Evolutionary conservation across 1,284 basidiomycete genomes (phyloP), one percentile per base, ranked within the genome.

Genomic region (Naganishia cerealis): DNA sequence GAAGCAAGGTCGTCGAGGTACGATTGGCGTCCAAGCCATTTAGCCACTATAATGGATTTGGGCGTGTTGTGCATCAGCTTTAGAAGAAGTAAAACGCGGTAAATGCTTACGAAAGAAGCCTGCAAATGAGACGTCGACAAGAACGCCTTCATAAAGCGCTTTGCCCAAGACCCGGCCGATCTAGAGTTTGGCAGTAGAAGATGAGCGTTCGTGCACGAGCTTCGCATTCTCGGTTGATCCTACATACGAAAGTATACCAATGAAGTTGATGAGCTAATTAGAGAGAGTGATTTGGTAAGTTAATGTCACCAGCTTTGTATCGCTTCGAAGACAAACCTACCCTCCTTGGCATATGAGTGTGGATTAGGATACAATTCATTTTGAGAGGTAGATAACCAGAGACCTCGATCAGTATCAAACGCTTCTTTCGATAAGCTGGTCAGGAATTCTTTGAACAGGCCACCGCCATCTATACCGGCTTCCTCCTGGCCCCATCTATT

Each of bases 371-470:
- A 99, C 59, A 99, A 83, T 80, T 97, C 92, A 69, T 96, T 92
- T 76, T 92, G 87, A 77, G 88, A 86, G 63, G 90, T 99, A 36
- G 87, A 87, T 52, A 94, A 82, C 95, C 95, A 99, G 15, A 99
- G 82, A 1, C 96, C 96, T 18, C 93, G 87, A 75, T 98, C 88
- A 0, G 90, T 90, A 75, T 99, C 93, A 72, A 99, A 98, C 0
- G 91, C 94, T 78, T 98, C 94, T 75, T 91, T 93, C 65, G 88
- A 89, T 24, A 97, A 79, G 15, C 88, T 90, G 1, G 94, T 98
- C 75, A 99, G 86, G 76, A 99, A 96, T 80, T 98, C 96, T 78
- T 99, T 99, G 83, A 97, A 98, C 9, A 99, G 87, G 0, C 96
- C 95, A 2, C 96, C 94, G 0, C 95, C 95, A 74, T 99, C 94